Base-by-base conservation (phyloP, 208 protist genomes). In the Lotmaria passim region DNA sequence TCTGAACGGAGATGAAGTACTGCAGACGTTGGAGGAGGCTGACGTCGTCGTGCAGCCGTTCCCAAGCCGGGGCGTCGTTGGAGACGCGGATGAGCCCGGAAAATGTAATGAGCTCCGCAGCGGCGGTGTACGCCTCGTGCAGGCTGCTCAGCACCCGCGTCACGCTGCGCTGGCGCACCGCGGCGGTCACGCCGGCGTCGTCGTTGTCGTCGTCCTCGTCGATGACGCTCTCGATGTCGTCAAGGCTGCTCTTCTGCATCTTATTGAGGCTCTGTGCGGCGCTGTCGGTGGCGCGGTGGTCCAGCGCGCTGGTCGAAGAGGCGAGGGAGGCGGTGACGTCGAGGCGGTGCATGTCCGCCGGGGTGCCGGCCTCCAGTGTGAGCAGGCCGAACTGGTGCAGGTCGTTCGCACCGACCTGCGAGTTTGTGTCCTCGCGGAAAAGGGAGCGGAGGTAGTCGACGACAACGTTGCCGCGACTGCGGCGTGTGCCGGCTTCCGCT, bases 311-410 rank as follows among this genome's bases (percentile, higher is more conserved):
- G 41, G 52, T 31, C 38, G 30, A 17, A 11, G 58, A 52, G 19
- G 31, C 46, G 55, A 2, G 33, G 17, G 46, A 52, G 1, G 55
- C 73, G 31, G 66, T 38, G 36, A 81, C 39, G 51, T 86, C 84
- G n/a, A 79, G 72, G 56, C 75, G 72, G 58, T 83, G 80, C 67
- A 81, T 61, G 30, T 90, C 75, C 15, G 53, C 59, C 21, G 70
- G 63, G 2, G 80, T 84, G 15, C 83, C 80, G 23, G 76, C 69
- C 56, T 87, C 83, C 43, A 89, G 73, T 8, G 75, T 76, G 14
- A 92, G 78, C 50, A 92, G 69, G n/a, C 86, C 86, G 56, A 78
- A 77, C 58, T 88, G 82, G 36, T 87, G 73, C 41, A 93, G 70
- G 52, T 89, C 82, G 39, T 86, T 77, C 17, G 81, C 87, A 55